Percentiles rank a stretch among this genome's conserved stretches.
Evolutionary conservation across 2,329 filamentous ascomycete genomes (phyloP).

Genomic region (Fusarium pseudograminearum): DNA sequence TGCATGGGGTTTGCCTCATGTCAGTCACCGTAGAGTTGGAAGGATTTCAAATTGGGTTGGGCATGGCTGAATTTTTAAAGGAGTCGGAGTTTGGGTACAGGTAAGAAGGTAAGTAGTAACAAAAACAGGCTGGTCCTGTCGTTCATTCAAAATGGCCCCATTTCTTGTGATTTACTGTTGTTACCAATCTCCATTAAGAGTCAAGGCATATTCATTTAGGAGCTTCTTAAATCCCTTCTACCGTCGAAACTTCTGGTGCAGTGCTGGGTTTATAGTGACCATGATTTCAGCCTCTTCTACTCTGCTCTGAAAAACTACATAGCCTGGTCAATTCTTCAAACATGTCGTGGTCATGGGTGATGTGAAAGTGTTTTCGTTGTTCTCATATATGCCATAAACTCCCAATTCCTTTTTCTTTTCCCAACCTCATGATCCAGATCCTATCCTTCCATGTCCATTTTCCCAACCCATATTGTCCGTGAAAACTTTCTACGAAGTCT

Average conservation of each 20-base stretch:
- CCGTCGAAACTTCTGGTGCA: background rate
- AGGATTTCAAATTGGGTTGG: background rate
- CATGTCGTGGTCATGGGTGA: background rate
- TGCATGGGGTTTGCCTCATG: background rate
- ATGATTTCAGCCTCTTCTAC: background rate
- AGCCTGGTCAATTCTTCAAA: background rate
- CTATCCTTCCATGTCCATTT: background rate
- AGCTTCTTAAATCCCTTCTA: background rate
- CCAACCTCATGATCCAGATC: background rate
- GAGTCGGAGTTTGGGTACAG: background rate
- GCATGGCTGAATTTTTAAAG: no score
- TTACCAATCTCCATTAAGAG: background rate
- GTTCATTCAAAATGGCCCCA: background rate
- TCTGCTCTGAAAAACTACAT: background rate
- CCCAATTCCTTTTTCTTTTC: conserved; percentile 1
- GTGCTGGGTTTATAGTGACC: background rate
- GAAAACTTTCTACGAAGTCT: conserved; percentile 5
- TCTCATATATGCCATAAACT: conserved; percentile 27
- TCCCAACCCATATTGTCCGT: background rate
- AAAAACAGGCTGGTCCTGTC: background rate
- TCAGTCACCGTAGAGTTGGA: background rate
- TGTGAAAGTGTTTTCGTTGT: conserved; percentile 15
- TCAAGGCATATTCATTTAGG: background rate
- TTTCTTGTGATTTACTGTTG: background rate
- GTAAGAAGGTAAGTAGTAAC: background rate